Evolutionary conservation across 176 grass and related monocot species (phyloP).

Genomic region (Urochloa ruziziensis): DNA sequence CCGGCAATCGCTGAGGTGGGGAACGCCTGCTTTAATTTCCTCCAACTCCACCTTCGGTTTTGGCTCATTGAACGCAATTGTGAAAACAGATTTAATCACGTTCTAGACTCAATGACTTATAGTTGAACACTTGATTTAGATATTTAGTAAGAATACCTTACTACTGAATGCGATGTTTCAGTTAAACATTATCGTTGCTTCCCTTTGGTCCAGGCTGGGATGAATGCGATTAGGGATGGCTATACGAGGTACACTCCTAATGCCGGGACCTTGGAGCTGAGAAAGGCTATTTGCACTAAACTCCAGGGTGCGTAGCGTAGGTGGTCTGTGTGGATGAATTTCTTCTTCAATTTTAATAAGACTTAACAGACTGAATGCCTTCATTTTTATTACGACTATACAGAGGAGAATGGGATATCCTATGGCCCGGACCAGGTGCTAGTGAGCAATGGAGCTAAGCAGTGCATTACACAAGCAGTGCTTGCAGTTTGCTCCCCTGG

Average conservation of each 20-base stretch:
- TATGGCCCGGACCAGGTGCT: constrained; percentile 72
- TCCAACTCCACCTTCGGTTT: background rate
- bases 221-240: constrained; percentile 65
- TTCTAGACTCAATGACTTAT: too few relatives aligned
- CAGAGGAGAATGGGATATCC: constrained; percentile 75
- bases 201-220: constrained; percentile 57
- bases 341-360: background rate
- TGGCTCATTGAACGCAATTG: background rate
- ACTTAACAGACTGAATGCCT: background rate
- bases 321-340: background rate
- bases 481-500: constrained; percentile 82
- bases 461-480: constrained; percentile 70
- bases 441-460: constrained; percentile 86
- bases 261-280: constrained; percentile 74
- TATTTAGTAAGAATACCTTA: background rate
- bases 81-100: background rate
- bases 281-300: constrained; percentile 82
- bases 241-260: constrained; percentile 71
- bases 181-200: background rate
- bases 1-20: constrained; percentile 51
- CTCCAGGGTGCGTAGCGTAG: constrained; percentile 46
- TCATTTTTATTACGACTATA: constrained; percentile 2
- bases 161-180: background rate
- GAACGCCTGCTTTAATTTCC: background rate
- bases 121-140: background rate